A percentile compares a stretch with the other conserved stretches of the same genome.
phyloP scores from a whole-genome alignment of 306 rosid species.

The Sechiopsis laciniata region DNA sequence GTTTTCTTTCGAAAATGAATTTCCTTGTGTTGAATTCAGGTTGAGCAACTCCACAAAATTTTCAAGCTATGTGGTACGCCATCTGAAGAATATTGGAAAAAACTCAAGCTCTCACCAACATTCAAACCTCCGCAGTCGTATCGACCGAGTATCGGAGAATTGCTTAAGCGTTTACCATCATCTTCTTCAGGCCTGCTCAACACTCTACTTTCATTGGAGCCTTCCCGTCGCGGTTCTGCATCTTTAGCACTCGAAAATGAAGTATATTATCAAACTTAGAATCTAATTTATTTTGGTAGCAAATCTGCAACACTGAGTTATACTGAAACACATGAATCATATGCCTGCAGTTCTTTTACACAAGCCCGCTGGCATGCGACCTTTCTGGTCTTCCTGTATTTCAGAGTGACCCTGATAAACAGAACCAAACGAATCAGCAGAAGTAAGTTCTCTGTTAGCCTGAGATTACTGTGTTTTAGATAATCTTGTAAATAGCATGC shows the following conservation, averaged over 20 bases:
- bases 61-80: constrained; percentile 90
- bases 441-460: constrained; percentile 45
- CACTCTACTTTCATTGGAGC: constrained; percentile 75
- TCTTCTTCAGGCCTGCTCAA: constrained; percentile 64
- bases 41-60: constrained; percentile 82
- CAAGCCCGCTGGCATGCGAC: constrained; percentile 70
- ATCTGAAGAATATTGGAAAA: constrained; percentile 82
- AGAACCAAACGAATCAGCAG: constrained; percentile 42
- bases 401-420: constrained; percentile 39
- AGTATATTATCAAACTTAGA: constrained; percentile 33
- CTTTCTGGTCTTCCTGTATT: constrained; percentile 64
- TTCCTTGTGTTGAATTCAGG: constrained; percentile 43
- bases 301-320: neutral
- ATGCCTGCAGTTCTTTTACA: constrained; percentile 65
- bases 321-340: constrained; percentile 6
- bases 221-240: constrained; percentile 65
- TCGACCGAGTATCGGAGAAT: constrained; percentile 55
- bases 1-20: neutral
- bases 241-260: constrained; percentile 57
- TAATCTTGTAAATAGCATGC: neutral
- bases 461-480: neutral
- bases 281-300: neutral
- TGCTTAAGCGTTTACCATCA: constrained; percentile 55
- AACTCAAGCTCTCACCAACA: constrained; percentile 47
- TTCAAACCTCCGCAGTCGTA: constrained; percentile 65